Base-by-base conservation (phyloP, 1,284 basidiomycete genomes). In the Abortiporus biennis region DNA sequence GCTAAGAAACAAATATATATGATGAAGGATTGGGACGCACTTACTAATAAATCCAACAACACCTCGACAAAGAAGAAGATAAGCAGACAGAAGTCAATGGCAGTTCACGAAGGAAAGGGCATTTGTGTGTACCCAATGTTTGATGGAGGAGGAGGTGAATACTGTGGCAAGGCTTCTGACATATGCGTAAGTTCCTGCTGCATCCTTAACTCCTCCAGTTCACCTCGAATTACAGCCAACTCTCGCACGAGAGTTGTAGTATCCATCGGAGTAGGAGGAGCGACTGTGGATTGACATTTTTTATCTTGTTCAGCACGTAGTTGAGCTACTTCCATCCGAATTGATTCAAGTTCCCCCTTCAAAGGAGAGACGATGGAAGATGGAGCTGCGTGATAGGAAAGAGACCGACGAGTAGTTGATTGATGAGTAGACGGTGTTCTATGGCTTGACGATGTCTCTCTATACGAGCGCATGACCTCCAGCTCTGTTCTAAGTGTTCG, bases 61-160 rank as follows among this genome's bases (percentile, higher is more conserved):
- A n/a, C n/a, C n/a, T n/a, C n/a, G n/a, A n/a, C n/a, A n/a, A n/a
- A n/a, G n/a, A n/a, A n/a, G n/a, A n/a, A n/a, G n/a, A n/a, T n/a
- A n/a, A n/a, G n/a, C n/a, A n/a, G n/a, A n/a, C n/a, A n/a, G n/a
- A n/a, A n/a, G n/a, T n/a, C n/a, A n/a, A n/a, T n/a, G n/a, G n/a
- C n/a, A n/a, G n/a, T n/a, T n/a, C n/a, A n/a, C n/a, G n/a, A n/a
- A n/a, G n/a, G n/a, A n/a, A n/a, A n/a, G n/a, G n/a, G n/a, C n/a
- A n/a, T n/a, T n/a, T n/a, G n/a, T n/a, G n/a, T n/a, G n/a, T n/a
- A n/a, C n/a, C n/a, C n/a, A n/a, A n/a, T n/a, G n/a, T n/a, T n/a
- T n/a, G n/a, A n/a, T 30, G 9, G 39, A n/a, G 39, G 20, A 9
- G 25, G 39, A 3, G 39, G 39, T 17, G 39, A 40, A 33, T 40